These are phyloP conservation scores for Pleurotus ostreatus DNA, from an alignment of 768 basidiomycete genomes.

Conservation along the genomic window DNA sequence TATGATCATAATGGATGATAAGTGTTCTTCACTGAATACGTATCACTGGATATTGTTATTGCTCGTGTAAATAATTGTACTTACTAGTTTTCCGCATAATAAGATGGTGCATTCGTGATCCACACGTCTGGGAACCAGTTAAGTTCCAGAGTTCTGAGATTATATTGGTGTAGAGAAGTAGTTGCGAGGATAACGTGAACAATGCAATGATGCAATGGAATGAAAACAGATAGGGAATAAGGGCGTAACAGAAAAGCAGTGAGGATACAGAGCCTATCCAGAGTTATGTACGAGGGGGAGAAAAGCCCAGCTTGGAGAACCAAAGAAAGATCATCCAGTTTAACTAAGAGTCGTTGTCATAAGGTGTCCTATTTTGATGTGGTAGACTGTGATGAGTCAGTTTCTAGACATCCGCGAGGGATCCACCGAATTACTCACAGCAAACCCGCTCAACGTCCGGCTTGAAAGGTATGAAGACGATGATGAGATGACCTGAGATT, in stretches of 20 bases:
- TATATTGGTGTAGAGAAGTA: conserved; percentile 11
- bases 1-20: conserved; percentile 16
- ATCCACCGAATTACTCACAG: conserved; percentile 36
- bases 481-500: conserved; percentile 65
- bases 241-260: conserved; percentile 7
- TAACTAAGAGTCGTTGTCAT: conserved; percentile 6
- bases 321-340: conserved; percentile 12
- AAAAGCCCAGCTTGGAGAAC: conserved; percentile 33
- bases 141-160: background rate
- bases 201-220: conserved; percentile 26
- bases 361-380: conserved; percentile 31
- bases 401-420: no score
- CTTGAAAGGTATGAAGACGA: conserved; percentile 76
- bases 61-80: conserved; percentile 1
- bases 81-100: conserved; percentile 2
- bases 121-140: background rate
- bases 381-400: conserved; percentile 31
- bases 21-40: background rate
- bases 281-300: conserved; percentile 21
- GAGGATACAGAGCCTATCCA: conserved; percentile 6
- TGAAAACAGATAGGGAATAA: conserved; percentile 27
- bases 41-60: background rate
- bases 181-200: conserved; percentile 34
- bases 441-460: conserved; percentile 67
- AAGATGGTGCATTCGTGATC: background rate